Evolutionary conservation across 2,329 filamentous ascomycete genomes (phyloP).

Genomic region (Botryotinia convoluta): DNA sequence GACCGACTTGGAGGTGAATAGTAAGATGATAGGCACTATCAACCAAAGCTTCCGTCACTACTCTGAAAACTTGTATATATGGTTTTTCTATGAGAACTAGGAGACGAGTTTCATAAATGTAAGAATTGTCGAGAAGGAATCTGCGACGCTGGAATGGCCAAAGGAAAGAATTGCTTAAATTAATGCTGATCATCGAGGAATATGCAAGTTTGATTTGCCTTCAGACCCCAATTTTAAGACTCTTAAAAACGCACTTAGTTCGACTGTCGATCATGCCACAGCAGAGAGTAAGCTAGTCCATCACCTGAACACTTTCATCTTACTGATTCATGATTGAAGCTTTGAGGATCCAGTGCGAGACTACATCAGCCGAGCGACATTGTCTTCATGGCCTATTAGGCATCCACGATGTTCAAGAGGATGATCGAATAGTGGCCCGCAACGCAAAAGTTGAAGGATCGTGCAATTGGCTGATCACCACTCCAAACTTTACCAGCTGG

Average conservation of each 20-base stretch:
- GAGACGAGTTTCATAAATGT: neutral
- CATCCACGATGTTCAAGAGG: neutral
- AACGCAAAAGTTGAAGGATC: neutral
- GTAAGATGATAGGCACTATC: constrained; percentile 40
- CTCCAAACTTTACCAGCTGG: constrained; percentile 37
- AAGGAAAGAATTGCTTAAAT: constrained; percentile 27
- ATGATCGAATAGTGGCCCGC: neutral
- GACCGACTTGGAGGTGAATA: constrained; percentile 41
- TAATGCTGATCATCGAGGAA: constrained; percentile 38
- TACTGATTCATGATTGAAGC: neutral
- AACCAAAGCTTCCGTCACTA: constrained; percentile 47
- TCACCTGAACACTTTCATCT: neutral
- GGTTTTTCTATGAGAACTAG: constrained; percentile 41
- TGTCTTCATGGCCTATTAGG: neutral
- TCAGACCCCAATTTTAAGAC: constrained; percentile 31
- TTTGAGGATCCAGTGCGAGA: neutral
- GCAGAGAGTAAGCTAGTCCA: neutral
- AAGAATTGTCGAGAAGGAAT: constrained; percentile 36
- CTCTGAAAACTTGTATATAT: constrained; percentile 38
- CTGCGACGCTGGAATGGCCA: constrained; percentile 36
- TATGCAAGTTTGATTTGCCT: constrained; percentile 38
- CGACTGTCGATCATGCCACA: constrained; percentile 31
- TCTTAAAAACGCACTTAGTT: constrained; percentile 22
- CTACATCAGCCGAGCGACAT: neutral
- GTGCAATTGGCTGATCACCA: constrained; percentile 20